Percentiles rank a stretch among this genome's conserved stretches.
Evolutionary conservation across 1,284 basidiomycete genomes (phyloP).

Genomic region (Ganoderma leucocontextum): DNA sequence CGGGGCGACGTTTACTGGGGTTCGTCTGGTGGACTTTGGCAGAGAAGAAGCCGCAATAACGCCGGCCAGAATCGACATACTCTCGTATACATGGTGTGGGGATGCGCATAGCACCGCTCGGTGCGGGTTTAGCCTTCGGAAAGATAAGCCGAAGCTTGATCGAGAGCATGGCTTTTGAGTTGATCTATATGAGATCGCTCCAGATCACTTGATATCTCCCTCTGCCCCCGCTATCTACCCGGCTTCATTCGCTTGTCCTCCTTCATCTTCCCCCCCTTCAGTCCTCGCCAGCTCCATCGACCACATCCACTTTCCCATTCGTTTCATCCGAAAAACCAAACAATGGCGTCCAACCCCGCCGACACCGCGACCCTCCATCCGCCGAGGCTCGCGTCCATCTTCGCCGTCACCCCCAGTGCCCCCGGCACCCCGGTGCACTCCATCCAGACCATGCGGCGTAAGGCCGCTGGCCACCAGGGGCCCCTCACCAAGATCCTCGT

Average conservation of each 20-base stretch:
- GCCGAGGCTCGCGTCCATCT: constrained; percentile 74
- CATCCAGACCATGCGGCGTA: constrained; percentile 91
- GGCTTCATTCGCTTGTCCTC: constrained; percentile 24
- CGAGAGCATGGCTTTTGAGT: neutral
- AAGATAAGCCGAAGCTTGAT: constrained; percentile 8
- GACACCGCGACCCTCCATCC: constrained; percentile 67
- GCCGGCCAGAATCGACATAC: constrained; percentile 25
- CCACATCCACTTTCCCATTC: constrained; percentile 21
- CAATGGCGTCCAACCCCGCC: constrained; percentile 31
- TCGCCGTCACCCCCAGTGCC: constrained; percentile 74
- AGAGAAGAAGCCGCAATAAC: constrained; percentile 39
- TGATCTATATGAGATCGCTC: constrained; percentile 31
- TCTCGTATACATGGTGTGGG: neutral
- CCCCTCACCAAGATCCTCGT: constrained; percentile 94
- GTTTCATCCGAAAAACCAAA: constrained; percentile 10
- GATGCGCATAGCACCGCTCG: constrained; percentile 2
- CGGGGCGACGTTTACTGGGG: constrained; percentile 2
- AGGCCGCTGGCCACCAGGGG: constrained; percentile 90
- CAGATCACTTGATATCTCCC: constrained; percentile 32
- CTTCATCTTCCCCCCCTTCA: constrained; percentile 20
- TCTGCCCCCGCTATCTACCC: constrained; percentile 28
- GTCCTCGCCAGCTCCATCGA: constrained; percentile 17
- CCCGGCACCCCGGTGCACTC: constrained; percentile 86
- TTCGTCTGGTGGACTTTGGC: constrained; percentile 36
- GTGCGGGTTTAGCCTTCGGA: constrained; percentile 5